Evolutionary conservation across 2,329 filamentous ascomycete genomes (phyloP).

Genomic region (Hymenoscyphus infarciens): DNA sequence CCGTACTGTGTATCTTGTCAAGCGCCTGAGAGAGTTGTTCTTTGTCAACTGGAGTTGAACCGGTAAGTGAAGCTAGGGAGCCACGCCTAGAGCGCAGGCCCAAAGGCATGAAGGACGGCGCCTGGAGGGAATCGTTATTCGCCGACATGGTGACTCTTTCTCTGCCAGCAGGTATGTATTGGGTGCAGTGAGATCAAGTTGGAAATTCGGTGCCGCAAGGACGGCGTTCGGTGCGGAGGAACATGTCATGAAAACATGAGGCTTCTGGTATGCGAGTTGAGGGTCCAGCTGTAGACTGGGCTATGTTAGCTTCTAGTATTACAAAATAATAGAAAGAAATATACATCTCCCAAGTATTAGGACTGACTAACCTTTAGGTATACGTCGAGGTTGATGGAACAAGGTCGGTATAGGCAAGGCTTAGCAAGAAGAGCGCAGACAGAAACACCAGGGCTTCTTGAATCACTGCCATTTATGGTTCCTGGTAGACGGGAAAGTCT

Average conservation of each 20-base stretch:
- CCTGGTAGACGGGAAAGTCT: not conserved
- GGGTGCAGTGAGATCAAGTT: not conserved
- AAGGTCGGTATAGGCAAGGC: not conserved
- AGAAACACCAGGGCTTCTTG: not conserved
- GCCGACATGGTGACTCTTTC: conserved; percentile 29
- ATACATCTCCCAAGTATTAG: not conserved
- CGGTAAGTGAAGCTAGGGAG: conserved; percentile 48
- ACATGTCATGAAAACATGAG: conserved; percentile 24
- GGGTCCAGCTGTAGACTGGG: not conserved
- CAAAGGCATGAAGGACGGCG: conserved; percentile 24
- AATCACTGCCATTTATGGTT: conserved; percentile 2
- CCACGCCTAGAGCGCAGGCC: conserved; percentile 38
- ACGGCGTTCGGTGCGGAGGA: conserved; percentile 19
- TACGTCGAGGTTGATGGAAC: not conserved
- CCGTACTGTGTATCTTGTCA: conserved; percentile 82
- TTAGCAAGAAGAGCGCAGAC: not conserved
- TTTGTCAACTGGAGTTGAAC: conserved; percentile 56
- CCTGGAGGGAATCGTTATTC: conserved; percentile 27
- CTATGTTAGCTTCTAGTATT: not conserved
- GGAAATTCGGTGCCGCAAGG: conserved; percentile 19
- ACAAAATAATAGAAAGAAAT: not conserved
- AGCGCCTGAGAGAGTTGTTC: conserved; percentile 74
- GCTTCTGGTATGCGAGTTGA: not conserved
- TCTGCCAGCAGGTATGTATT: conserved; percentile 1
- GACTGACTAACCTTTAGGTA: not conserved